Evolutionary conservation across 2,329 filamentous ascomycete genomes (phyloP).

Genomic region (Fusarium tanahbumbuense): DNA sequence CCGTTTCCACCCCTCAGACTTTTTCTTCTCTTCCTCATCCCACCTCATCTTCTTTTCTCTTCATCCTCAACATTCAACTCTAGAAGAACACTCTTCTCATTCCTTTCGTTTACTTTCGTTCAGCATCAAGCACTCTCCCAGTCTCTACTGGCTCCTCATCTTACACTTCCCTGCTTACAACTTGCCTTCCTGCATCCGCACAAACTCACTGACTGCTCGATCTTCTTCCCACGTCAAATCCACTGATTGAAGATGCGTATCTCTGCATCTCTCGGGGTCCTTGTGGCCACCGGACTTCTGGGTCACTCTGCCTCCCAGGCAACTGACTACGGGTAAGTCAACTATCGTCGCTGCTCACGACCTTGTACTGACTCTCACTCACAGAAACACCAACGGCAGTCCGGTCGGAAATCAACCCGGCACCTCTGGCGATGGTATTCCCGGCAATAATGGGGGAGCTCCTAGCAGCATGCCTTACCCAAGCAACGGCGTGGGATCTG

Average conservation of each 20-base stretch:
- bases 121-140: constrained; percentile 27
- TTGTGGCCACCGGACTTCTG: constrained; percentile 53
- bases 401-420: constrained; percentile 19
- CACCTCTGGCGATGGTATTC: constrained; percentile 21
- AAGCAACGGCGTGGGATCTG: constrained; percentile 23
- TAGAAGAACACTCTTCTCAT: constrained; percentile 29
- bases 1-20: constrained; percentile 3
- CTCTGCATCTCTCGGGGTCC: constrained; percentile 50
- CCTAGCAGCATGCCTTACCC: constrained; percentile 29
- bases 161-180: constrained; percentile 11
- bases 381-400: constrained; percentile 27
- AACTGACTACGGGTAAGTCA: constrained; percentile 50
- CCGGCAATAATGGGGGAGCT: constrained; percentile 28
- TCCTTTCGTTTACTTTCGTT: constrained; percentile 29
- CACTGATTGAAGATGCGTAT: constrained; percentile 54
- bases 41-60: constrained; percentile 19
- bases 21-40: constrained; percentile 28
- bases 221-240: constrained; percentile 6
- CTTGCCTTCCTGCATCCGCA: background rate
- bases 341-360: background rate
- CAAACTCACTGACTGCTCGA: background rate
- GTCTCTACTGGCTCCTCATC: constrained; percentile 19
- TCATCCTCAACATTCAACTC: constrained; percentile 30
- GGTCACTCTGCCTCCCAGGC: constrained; percentile 49
- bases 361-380: constrained; percentile 13